These are phyloP conservation scores for Arthrobotrys pseudoclavata DNA, from an alignment of 2,329 filamentous ascomycete genomes.

Conservation along the genomic window DNA sequence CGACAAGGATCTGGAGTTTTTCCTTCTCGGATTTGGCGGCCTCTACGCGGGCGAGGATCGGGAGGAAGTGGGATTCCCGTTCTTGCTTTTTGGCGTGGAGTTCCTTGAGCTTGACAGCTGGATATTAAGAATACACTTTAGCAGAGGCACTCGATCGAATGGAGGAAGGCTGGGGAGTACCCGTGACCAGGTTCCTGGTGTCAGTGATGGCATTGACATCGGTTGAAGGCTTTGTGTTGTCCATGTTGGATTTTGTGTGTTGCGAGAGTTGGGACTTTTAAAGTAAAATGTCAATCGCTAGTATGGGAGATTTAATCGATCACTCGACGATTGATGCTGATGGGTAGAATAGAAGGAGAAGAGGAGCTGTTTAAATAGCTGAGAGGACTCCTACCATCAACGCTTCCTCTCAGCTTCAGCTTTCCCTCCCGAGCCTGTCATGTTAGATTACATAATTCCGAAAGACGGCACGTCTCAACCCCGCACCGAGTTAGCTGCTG, in stretches of 20 bases:
- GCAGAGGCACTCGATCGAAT: neutral
- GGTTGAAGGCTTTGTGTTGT: constrained; percentile 39
- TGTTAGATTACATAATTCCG: constrained; percentile 15
- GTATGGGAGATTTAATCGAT: no score
- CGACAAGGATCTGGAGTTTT: constrained; percentile 40
- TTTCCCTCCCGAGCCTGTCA: no score
- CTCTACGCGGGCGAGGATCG: constrained; percentile 32
- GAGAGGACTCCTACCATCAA: neutral
- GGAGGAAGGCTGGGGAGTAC: constrained; percentile 13
- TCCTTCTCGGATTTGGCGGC: constrained; percentile 41
- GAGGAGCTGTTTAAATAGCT: constrained; percentile 8
- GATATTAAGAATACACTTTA: neutral
- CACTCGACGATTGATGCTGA: neutral
- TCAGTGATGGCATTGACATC: constrained; percentile 55
- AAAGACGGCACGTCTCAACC: neutral
- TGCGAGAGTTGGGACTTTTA: no score
- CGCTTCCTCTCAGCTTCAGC: no score
- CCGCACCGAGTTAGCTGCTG: constrained; percentile 3
- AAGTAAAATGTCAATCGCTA: neutral
- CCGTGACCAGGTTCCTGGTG: constrained; percentile 52
- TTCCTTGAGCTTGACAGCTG: constrained; percentile 50
- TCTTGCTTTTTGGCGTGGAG: constrained; percentile 42
- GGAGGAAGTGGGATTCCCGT: constrained; percentile 24
- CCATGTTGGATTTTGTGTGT: constrained; percentile 31
- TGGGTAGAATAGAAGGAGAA: neutral